A percentile compares a stretch with the other conserved stretches of the same genome.
phyloP scores from a whole-genome alignment of 1,284 basidiomycete species.

The Erythrobasidium hasegawianum region DNA sequence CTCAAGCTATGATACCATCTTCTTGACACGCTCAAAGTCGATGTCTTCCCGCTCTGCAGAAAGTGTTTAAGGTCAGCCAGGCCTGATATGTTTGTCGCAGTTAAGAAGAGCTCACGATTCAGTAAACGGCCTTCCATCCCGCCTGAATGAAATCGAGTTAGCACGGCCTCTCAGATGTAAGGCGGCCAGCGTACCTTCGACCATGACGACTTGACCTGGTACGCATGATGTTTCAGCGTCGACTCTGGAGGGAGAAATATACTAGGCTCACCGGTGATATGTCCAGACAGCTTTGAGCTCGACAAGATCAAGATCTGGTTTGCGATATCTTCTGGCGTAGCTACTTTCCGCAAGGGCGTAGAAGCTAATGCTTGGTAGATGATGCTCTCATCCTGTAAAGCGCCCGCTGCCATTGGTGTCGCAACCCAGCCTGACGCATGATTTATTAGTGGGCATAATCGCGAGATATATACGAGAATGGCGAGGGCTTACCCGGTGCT shows the following conservation, averaged over 20 bases:
- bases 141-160: conserved; percentile 43
- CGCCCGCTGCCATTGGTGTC: conserved; percentile 59
- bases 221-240: not conserved
- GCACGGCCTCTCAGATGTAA: no score
- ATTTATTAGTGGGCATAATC: not conserved
- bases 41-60: conserved; percentile 16
- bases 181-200: conserved; percentile 52
- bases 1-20: not conserved
- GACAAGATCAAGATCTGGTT: conserved; percentile 63
- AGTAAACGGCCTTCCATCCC: conserved; percentile 67
- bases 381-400: conserved; percentile 53
- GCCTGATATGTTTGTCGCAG: not conserved
- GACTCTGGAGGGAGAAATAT: no score
- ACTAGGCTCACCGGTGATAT: conserved; percentile 62
- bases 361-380: conserved; percentile 60
- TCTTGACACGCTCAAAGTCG: conserved; percentile 13
- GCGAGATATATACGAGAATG: not conserved
- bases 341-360: conserved; percentile 67
- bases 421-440: conserved; percentile 56
- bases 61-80: not conserved
- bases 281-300: conserved; percentile 62
- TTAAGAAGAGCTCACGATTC: conserved; percentile 44
- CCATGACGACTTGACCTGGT: conserved; percentile 54
- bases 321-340: conserved; percentile 61
- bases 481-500: conserved; percentile 54